Evolutionary conservation across 1,284 basidiomycete species (phyloP).

Genomic region (Cryptococcus sp.): DNA sequence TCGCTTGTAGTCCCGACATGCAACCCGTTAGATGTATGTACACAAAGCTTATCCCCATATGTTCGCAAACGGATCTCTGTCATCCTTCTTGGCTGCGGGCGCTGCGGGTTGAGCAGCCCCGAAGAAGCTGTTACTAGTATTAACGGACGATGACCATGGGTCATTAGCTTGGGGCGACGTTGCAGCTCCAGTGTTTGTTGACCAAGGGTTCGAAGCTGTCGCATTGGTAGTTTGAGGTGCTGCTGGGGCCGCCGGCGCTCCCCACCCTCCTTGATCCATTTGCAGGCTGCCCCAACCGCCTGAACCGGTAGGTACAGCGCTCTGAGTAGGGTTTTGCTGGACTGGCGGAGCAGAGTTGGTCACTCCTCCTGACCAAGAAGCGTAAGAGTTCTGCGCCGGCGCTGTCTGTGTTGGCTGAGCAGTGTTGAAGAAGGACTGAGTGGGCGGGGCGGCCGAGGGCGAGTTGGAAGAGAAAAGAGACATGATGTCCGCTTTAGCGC

Average conservation of each 20-base stretch:
- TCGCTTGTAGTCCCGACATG: too few species aligned
- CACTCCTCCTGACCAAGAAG: constrained; percentile 41
- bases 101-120: constrained; percentile 12
- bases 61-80: constrained; percentile 43
- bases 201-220: neutral
- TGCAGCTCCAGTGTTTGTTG: constrained; percentile 19
- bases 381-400: constrained; percentile 29
- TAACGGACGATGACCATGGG: neutral
- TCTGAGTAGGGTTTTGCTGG: constrained; percentile 21
- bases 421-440: constrained; percentile 26
- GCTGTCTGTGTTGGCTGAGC: constrained; percentile 10
- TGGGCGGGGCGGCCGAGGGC: constrained; percentile 18
- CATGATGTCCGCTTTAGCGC: constrained; percentile 53
- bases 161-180: constrained; percentile 21
- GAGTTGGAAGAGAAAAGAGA: constrained; percentile 48
- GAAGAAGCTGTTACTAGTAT: constrained; percentile 10
- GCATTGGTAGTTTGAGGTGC: neutral
- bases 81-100: constrained; percentile 35
- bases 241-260: constrained; percentile 11
- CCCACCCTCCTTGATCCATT: constrained; percentile 45
- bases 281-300: constrained; percentile 36
- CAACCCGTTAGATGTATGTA: too few species aligned
- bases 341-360: constrained; percentile 33
- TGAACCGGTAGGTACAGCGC: constrained; percentile 16
- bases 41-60: constrained; percentile 25